Evolutionary conservation across 768 basidiomycete species (phyloP), one percentile per base, ranked within the genome.

Genomic region (Plicaturopsis crispa): DNA sequence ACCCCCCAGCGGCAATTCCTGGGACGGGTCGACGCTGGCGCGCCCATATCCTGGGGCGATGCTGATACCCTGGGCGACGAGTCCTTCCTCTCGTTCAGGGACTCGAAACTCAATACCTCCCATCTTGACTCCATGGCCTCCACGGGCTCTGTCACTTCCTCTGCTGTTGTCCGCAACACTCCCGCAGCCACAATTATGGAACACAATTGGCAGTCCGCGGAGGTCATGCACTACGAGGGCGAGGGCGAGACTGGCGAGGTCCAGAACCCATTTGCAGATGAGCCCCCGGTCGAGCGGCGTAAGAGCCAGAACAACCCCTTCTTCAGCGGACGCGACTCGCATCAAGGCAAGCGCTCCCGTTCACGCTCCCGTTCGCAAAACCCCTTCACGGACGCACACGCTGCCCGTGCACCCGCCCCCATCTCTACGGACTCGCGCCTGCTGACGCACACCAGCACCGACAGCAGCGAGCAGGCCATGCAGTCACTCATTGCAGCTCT

Each of bases 121-220:
- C 26, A 28, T 14, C 26, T 28, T 8, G 8, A 8, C 26, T 40
- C 55, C 16, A 42, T 60, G 8, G 50, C 53, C 5, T 70, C 69
- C 23, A 60, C 72, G 14, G 68, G 75, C 63, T 70, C 75, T 3
- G 71, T 78, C 7, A 61, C 63, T 26, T 41, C 62, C 18, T 66
- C 62, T 35, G 66, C 69, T 51, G 78, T 75, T 23, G 77, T 75
- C 50, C 73, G 70, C 44, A 84, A 82, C 4, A 82, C 83, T 33
- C 63, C 63, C 6, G 72, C 78, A 10, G 75, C 65, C 19, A 48
- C 57, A 3, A 68, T 73, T 2, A 59, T 66, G 12, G 53, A 60
- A 2, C 82, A 85, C 59, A 67, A 55, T 33, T 84, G 82, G 82
- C 75, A 85, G 54, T 78, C 76, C 6, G 80, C 80, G 3, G 76